Conservation (phyloP, 768 basidiomycete species). For the Boletus coccyginus region DNA sequence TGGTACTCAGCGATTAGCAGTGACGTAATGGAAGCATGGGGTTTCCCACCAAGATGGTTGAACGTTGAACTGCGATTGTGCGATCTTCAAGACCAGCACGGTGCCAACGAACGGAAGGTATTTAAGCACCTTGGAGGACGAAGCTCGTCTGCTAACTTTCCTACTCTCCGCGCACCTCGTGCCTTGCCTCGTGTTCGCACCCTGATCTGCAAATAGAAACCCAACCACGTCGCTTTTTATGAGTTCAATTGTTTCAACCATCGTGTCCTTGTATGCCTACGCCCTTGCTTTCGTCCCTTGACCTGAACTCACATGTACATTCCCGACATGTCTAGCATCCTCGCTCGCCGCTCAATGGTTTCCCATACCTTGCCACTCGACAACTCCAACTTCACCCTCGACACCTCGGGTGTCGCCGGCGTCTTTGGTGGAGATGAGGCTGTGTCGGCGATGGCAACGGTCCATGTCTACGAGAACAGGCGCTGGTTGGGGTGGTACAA, state of each 20-base stretch:
- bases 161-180: background rate
- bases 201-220: conserved; percentile 5
- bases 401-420: conserved; percentile 35
- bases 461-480: conserved; percentile 34
- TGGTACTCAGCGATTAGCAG: too few relatives aligned
- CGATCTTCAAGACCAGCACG: too few relatives aligned
- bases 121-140: background rate
- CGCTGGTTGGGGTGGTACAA: conserved; percentile 40
- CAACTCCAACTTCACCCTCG: conserved; percentile 24
- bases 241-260: background rate
- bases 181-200: background rate
- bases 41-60: too few relatives aligned
- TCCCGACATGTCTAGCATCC: conserved; percentile 13
- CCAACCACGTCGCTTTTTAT: background rate
- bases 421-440: conserved; percentile 39
- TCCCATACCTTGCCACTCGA: conserved; percentile 11
- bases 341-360: conserved; percentile 15
- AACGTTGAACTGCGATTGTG: too few relatives aligned
- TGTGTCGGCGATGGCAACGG: conserved; percentile 36
- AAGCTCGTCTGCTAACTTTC: too few relatives aligned
- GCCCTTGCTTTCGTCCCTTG: background rate
- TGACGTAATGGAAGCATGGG: too few relatives aligned
- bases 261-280: conserved; percentile 4
- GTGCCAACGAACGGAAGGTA: too few relatives aligned
- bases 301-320: conserved; percentile 21